Base-by-base conservation (phyloP, 2,329 filamentous ascomycete species). In the Byssothecium circinans region DNA sequence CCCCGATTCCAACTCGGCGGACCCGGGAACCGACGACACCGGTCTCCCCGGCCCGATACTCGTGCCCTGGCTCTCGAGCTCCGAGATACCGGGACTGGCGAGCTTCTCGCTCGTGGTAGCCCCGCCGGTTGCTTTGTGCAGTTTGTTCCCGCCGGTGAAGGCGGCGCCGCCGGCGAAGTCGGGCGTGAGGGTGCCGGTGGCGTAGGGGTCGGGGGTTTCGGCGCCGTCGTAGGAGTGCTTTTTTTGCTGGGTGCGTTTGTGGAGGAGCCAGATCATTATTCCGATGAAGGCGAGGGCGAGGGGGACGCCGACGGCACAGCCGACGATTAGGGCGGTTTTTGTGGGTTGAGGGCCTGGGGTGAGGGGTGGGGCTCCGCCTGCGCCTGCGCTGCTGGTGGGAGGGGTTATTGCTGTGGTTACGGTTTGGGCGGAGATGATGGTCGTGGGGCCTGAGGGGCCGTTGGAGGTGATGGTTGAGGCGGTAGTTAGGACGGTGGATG, bases 251-350 rank as follows among this genome's bases (percentile, higher is more conserved):
- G 52, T 52, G 29, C 61, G 65, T 52, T 67, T 68, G 47, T 63
- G 66, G 29, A 67, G 35, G 25, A 68, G 57, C 62, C 64, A 70
- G 44, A 62, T 20, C 10, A 69, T 37, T 15, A 70, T 64, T 8
- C 57, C 65, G 33, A 62, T 7, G 3, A 71, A 44, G 5, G 61
- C 61, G 25, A 71, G 56, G 7, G 47, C 64, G 36, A 71, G 58
- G 4, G 68, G 68, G 40, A 71, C 67, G 14, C 67, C 67, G 32
- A 71, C 67, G 10, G 68, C 65, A 41, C 61, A 67, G 39, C 67
- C 68, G n/a, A 69, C 49, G 15, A 71, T 70, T 8, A 70, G 22
- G 11, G 56, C 54, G 14, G 64, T 42, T 14, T 68, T 65, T n/a
- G 60, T 58, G 6, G 46, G 51, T 27, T 45, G 25, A 11, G 15